Conservation (phyloP, 257 asterid genomes). For the Nicotiana otophora region DNA sequence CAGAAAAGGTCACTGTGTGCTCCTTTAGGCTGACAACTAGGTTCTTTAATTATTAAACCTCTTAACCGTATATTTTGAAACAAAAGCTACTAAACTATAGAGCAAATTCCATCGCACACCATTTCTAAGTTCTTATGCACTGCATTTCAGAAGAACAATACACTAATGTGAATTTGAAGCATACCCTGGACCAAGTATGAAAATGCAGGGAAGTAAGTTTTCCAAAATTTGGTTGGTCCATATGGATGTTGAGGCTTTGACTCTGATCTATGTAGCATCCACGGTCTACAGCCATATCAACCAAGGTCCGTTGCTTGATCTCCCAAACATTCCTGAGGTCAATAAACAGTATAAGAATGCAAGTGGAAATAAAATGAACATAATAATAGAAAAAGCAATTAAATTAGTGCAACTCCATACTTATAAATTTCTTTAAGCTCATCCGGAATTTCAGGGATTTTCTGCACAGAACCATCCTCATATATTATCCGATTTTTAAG, state of each 20-base stretch:
- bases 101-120: neutral
- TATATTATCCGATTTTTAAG: constrained; percentile 77
- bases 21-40: neutral
- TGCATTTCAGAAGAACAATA: neutral
- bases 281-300: constrained; percentile 97
- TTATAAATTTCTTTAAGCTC: constrained; percentile 72
- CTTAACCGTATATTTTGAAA: neutral
- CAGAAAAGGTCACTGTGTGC: neutral
- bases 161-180: neutral
- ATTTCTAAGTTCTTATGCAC: neutral
- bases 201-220: constrained; percentile 92
- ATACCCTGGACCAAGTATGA: constrained; percentile 84
- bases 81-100: neutral
- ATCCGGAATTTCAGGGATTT: constrained; percentile 64
- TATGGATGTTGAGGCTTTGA: constrained; percentile 90
- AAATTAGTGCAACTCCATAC: constrained; percentile 36
- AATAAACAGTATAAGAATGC: constrained; percentile 10
- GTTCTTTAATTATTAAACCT: neutral
- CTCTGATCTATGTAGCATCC: constrained; percentile 97
- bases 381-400: neutral
- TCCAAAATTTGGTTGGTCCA: constrained; percentile 85
- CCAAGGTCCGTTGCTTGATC: constrained; percentile 73
- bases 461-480: constrained; percentile 89
- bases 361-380: neutral
- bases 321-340: constrained; percentile 87